Evolutionary conservation across 2,329 filamentous ascomycete species (phyloP).

Genomic region (Diaporthe aspalathi): DNA sequence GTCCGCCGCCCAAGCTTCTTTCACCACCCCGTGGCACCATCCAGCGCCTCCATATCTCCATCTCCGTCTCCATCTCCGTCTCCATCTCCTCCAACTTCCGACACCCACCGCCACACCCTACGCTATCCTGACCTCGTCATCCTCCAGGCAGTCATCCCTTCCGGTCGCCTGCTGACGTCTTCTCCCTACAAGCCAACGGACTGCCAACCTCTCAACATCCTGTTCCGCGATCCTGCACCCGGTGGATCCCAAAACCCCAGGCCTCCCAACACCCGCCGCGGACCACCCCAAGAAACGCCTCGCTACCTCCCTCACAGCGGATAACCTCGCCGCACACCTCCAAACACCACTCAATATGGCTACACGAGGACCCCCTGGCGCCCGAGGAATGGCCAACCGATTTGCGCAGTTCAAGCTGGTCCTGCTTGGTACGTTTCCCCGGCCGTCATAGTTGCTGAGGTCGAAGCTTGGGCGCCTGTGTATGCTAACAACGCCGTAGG

Average conservation of each 20-base stretch:
- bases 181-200: constrained; percentile 6
- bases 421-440: constrained; percentile 79
- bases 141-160: constrained; percentile 30
- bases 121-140: constrained; percentile 33
- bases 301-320: constrained; percentile 36
- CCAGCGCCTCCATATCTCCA: constrained; percentile 12
- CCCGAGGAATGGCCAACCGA: constrained; percentile 77
- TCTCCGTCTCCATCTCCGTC: constrained; percentile 10
- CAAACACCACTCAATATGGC: constrained; percentile 74
- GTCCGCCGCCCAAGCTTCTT: constrained; percentile 30
- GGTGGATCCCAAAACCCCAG: constrained; percentile 29
- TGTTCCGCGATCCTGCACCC: not conserved
- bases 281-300: constrained; percentile 37
- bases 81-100: constrained; percentile 28
- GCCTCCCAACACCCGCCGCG: constrained; percentile 30
- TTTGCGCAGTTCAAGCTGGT: constrained; percentile 99
- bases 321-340: constrained; percentile 18
- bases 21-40: constrained; percentile 34
- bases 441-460: not conserved
- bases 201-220: not conserved
- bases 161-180: not conserved
- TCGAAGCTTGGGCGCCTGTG: not conserved
- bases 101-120: constrained; percentile 29
- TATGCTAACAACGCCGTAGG: constrained; percentile 68
- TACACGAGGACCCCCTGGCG: constrained; percentile 75